phyloP scores from a whole-genome alignment of 345 rosid genomes.

The Chamaenerion angustifolium region DNA sequence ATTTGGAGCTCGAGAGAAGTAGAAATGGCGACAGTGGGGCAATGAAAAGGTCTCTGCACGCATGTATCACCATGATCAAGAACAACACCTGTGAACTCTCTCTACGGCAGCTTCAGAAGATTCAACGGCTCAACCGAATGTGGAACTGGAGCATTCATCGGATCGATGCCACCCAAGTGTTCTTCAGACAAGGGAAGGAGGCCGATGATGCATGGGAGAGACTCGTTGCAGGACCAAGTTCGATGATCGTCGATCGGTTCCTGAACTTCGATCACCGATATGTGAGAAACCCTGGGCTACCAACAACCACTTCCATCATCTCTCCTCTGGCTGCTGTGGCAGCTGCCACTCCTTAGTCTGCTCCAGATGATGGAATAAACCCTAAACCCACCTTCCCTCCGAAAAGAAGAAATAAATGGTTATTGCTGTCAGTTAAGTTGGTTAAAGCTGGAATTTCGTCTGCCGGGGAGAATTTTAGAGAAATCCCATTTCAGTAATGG shows the following conservation, averaged over 20 bases:
- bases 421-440: too few relatives aligned
- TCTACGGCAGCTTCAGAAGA: slow-evolving; percentile 43
- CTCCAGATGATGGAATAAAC: too few relatives aligned
- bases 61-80: slow-evolving; percentile 43
- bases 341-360: slow-evolving; percentile 17
- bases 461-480: too few relatives aligned
- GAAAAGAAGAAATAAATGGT: too few relatives aligned
- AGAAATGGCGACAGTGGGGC: slow-evolving; percentile 10
- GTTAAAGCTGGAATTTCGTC: too few relatives aligned
- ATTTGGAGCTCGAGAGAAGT: slow-evolving; percentile 22
- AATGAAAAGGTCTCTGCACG: slow-evolving; percentile 23
- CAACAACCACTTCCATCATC: slow-evolving; percentile 4
- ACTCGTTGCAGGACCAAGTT: slow-evolving; percentile 41
- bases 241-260: slow-evolving; percentile 34
- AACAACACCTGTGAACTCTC: slow-evolving; percentile 44
- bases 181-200: slow-evolving; percentile 34
- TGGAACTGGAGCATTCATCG: slow-evolving; percentile 67
- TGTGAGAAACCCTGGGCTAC: slow-evolving; percentile 17
- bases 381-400: too few relatives aligned
- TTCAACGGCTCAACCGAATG: slow-evolving; percentile 27
- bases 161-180: slow-evolving; percentile 63
- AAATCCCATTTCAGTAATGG: too few relatives aligned
- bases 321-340: slow-evolving; percentile 33
- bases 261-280: slow-evolving; percentile 18
- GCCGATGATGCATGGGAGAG: slow-evolving; percentile 60